These are phyloP conservation scores for Francoa sonchifolia DNA, from an alignment of 441 rosid species.

Conservation along the genomic window DNA sequence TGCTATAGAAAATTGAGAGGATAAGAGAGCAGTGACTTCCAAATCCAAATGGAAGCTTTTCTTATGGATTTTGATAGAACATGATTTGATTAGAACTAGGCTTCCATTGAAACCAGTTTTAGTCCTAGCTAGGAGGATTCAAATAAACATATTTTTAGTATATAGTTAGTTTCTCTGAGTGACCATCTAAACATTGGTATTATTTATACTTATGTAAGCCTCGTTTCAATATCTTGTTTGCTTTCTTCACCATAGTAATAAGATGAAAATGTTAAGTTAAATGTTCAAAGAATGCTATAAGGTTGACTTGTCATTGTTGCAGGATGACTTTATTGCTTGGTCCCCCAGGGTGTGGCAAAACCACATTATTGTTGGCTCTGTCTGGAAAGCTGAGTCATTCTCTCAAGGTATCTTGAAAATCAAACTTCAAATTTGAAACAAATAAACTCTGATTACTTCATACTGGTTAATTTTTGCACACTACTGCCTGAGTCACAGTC, in stretches of 20 bases:
- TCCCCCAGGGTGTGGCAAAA: conserved; percentile 71
- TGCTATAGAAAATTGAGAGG: no score
- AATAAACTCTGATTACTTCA: not conserved
- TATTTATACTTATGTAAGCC: no score
- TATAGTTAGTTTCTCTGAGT: no score
- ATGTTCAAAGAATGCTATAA: not conserved
- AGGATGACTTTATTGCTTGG: conserved; percentile 61
- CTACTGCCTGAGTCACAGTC: not conserved
- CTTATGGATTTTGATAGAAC: no score
- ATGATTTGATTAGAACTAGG: no score
- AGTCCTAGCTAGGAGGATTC: no score
- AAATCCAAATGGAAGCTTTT: no score
- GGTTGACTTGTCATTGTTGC: conserved; percentile 7
- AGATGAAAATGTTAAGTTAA: conserved; percentile 19
- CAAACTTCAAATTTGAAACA: not conserved
- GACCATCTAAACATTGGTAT: no score
- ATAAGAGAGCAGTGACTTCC: no score
- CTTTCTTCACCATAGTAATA: not conserved
- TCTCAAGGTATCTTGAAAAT: conserved; percentile 29
- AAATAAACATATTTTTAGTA: no score
- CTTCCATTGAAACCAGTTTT: no score
- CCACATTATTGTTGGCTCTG: conserved; percentile 41
- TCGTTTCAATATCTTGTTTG: no score
- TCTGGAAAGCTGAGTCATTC: conserved; percentile 37
- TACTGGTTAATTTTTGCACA: not conserved